Base-by-base conservation (phyloP, 1,284 basidiomycete genomes). In the Ustilago crameri region DNA sequence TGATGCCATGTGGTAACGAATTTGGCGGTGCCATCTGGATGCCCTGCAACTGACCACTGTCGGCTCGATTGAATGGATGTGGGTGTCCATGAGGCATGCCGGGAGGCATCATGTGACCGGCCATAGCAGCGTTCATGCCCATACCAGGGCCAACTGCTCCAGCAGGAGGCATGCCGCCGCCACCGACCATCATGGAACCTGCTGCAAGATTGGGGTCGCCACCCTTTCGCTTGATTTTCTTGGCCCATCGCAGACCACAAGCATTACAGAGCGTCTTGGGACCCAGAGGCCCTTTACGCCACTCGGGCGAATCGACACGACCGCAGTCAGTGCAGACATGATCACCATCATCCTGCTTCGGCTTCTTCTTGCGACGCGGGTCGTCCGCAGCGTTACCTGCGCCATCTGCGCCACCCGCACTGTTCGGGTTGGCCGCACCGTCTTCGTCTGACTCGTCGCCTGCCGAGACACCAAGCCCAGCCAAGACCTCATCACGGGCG, bases 281-380 rank as follows among this genome's bases (percentile, higher is more conserved):
- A 4, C 80, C 80, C 42, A 76, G 46, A 4, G 80, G 80, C 12
- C 80, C 80, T 59, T 80, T 80, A 30, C 80, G 72, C 80, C 80
- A 82, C 60, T 82, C 80, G 24, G 80, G 80, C 35, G 80, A 82
- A 37, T 80, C 77, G 41, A 79, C 75, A 18, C 76, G 68, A 1
- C 80, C 80, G 42, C 80, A 82, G 56, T 80, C 78, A 3, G 76
- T 78, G 56, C 80, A 82, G 44, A 82, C 79, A 43, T 79, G 75
- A 50, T 82, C 80, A 20, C 64, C 71, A n/a, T 79, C 75, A 32
- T 76, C 70, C 44, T 61, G 62, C 50, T 74, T 76, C 15, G 62
- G 66, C 55, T 78, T 78, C 64, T 75, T 75, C 51, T 71, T 66
- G 62, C 69, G 69, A 24, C 63, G 53, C 7, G 69, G 51, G 18